phyloP scores from a whole-genome alignment of 148 eudicot species.

The Beta vulgaris region DNA sequence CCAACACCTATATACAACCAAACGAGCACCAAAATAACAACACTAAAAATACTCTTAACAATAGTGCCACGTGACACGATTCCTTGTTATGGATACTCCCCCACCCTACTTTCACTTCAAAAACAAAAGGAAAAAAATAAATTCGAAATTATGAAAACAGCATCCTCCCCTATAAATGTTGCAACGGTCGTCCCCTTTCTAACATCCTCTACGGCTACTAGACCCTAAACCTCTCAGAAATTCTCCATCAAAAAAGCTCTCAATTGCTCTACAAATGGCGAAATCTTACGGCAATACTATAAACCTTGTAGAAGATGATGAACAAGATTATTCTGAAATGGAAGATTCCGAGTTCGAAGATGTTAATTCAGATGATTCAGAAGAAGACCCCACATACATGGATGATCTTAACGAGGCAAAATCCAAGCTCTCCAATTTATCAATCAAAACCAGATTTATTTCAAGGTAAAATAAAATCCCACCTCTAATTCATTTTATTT shows the following conservation, averaged over 20 bases:
- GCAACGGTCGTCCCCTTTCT: slow-evolving; percentile 20
- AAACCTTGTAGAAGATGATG: neutral
- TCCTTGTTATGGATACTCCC: too few relatives aligned
- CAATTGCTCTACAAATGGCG: slow-evolving; percentile 13
- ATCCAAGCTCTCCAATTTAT: slow-evolving; percentile 19
- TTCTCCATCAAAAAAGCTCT: neutral
- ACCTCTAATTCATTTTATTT: neutral
- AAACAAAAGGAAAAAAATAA: too few relatives aligned
- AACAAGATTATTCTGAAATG: slow-evolving; percentile 7
- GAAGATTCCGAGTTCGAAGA: slow-evolving; percentile 31
- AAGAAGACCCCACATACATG: slow-evolving; percentile 50
- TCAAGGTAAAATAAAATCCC: neutral
- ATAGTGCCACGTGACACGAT: too few relatives aligned
- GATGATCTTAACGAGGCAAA: slow-evolving; percentile 32
- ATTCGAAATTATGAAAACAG: too few relatives aligned
- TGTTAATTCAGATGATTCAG: slow-evolving; percentile 49
- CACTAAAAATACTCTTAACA: too few relatives aligned
- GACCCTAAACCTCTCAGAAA: neutral
- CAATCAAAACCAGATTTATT: slow-evolving; percentile 9
- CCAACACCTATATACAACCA: too few relatives aligned
- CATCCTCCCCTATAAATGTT: neutral
- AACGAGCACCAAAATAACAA: too few relatives aligned
- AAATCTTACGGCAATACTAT: neutral
- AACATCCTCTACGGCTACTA: too few relatives aligned
- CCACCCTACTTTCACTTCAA: too few relatives aligned